Conservation (phyloP, 495 filamentous ascomycete species). For the Talaromyces proteolyticus region DNA sequence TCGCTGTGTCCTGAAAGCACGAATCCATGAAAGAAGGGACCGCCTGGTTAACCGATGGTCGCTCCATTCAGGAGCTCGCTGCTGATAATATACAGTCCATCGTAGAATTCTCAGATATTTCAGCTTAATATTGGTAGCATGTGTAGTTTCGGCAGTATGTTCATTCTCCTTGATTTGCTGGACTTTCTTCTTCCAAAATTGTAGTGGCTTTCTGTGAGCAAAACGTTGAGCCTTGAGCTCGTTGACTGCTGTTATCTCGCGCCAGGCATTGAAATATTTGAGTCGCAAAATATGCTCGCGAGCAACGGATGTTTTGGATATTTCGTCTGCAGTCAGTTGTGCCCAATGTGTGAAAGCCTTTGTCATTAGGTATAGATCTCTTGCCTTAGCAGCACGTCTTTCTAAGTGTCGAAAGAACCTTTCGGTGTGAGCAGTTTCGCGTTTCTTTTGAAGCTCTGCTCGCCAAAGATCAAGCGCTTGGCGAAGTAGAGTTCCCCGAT, state of each 20-base stretch:
- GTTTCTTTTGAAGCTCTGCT: slow-evolving; percentile 37
- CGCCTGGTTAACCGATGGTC: slow-evolving; percentile 40
- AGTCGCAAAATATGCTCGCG: slow-evolving; percentile 62
- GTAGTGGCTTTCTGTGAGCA: slow-evolving; percentile 50
- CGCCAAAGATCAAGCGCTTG: slow-evolving; percentile 57
- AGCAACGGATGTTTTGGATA: slow-evolving; percentile 51
- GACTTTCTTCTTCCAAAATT: slow-evolving; percentile 45
- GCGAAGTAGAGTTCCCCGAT: slow-evolving; percentile 46
- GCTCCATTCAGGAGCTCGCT: slow-evolving; percentile 48
- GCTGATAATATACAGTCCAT: slow-evolving; percentile 46
- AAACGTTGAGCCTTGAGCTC: slow-evolving; percentile 61
- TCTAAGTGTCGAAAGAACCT: slow-evolving; percentile 59
- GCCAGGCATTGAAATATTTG: slow-evolving; percentile 74
- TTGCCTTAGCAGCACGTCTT: slow-evolving; percentile 52
- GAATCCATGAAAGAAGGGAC: slow-evolving; percentile 39
- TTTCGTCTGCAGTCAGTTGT: slow-evolving; percentile 53
- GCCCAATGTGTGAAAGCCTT: slow-evolving; percentile 75
- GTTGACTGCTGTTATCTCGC: slow-evolving; percentile 65
- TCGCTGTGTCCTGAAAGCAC: slow-evolving; percentile 34
- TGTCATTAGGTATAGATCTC: slow-evolving; percentile 60
- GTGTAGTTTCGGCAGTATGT: slow-evolving; percentile 32
- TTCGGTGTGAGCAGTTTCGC: slow-evolving; percentile 44
- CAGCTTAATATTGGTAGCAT: slow-evolving; percentile 30
- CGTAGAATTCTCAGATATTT: slow-evolving; percentile 13
- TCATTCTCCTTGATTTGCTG: slow-evolving; percentile 25